Percentiles rank a stretch among this genome's conserved stretches.
These are phyloP conservation scores for Brettanomyces bruxellensis DNA, from an alignment of 805 yeast species.

Conservation along the genomic window DNA sequence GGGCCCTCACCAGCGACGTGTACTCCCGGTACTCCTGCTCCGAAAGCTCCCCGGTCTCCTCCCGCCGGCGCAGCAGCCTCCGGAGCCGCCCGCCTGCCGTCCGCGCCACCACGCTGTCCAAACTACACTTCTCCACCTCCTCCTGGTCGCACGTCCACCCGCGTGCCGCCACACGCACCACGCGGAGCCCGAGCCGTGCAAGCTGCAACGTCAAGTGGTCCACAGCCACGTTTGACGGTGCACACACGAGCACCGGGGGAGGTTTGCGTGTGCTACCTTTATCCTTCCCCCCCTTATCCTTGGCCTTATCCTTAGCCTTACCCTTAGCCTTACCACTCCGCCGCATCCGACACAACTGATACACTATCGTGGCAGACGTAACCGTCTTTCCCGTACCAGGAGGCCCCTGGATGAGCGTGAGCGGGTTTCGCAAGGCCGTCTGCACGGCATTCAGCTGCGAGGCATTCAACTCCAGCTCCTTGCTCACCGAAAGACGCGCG, in stretches of 20 bases:
- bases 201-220: slow-evolving; percentile 80
- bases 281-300: neutral
- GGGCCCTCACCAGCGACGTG: neutral
- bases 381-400: slow-evolving; percentile 97
- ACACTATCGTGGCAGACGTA: slow-evolving; percentile 81
- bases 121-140: slow-evolving; percentile 45
- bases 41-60: slow-evolving; percentile 63
- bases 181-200: slow-evolving; percentile 61
- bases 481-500: slow-evolving; percentile 48
- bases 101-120: slow-evolving; percentile 42
- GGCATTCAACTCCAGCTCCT: slow-evolving; percentile 59
- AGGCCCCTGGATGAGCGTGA: slow-evolving; percentile 87
- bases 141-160: slow-evolving; percentile 75
- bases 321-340: no score
- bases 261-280: neutral
- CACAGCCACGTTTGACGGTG: slow-evolving; percentile 93
- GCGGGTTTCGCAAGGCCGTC: slow-evolving; percentile 57
- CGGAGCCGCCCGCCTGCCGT: slow-evolving; percentile 47
- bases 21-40: slow-evolving; percentile 40
- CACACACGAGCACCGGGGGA: slow-evolving; percentile 62
- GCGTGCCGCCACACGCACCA: slow-evolving; percentile 68
- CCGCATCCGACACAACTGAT: slow-evolving; percentile 52
- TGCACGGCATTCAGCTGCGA: slow-evolving; percentile 77
- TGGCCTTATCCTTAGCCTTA: neutral
- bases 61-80: slow-evolving; percentile 48